Evolutionary conservation across 225 moss, liverwort and hornwort genomes (phyloP).

Genomic region (Takakia lepidozioides): DNA sequence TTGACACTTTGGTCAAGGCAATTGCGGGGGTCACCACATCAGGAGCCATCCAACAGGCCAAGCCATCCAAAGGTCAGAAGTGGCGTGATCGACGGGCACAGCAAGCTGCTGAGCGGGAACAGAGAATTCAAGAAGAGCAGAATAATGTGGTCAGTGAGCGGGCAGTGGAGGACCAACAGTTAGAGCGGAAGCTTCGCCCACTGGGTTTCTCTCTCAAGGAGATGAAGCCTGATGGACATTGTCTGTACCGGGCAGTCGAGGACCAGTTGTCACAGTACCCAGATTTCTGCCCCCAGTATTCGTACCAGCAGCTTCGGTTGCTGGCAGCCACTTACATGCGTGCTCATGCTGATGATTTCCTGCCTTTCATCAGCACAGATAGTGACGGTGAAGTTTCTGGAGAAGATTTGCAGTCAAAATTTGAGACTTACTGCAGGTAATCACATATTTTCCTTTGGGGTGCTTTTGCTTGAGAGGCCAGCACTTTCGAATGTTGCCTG

Average conservation of each 20-base stretch:
- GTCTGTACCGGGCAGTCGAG: conserved; percentile 86
- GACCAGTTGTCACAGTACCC: conserved; percentile 66
- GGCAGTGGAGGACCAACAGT: conserved; percentile 60
- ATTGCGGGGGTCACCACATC: conserved; percentile 83
- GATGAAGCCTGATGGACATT: conserved; percentile 93
- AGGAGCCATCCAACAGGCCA: conserved; percentile 33
- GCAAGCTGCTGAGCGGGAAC: conserved; percentile 86
- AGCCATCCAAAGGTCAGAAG: conserved; percentile 89
- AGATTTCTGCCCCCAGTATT: conserved; percentile 32
- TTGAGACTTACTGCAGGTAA: conserved; percentile 79
- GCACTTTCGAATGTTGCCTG: too few relatives aligned
- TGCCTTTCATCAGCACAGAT: conserved; percentile 84
- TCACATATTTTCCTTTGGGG: neutral
- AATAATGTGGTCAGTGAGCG: conserved; percentile 64
- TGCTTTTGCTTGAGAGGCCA: too few relatives aligned
- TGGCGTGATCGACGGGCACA: conserved; percentile 91
- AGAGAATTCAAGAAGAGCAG: conserved; percentile 89
- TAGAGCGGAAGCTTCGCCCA: conserved; percentile 63
- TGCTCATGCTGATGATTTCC: conserved; percentile 56
- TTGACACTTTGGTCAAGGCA: conserved; percentile 84
- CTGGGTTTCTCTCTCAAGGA: conserved; percentile 74
- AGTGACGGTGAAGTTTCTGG: conserved; percentile 55
- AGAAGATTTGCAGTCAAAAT: conserved; percentile 55
- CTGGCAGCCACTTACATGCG: conserved; percentile 87
- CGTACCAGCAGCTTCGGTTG: conserved; percentile 73